Percentiles rank a stretch among this genome's conserved stretches.
phyloP scores from a whole-genome alignment of 768 basidiomycete species.

The Mycena galopus region DNA sequence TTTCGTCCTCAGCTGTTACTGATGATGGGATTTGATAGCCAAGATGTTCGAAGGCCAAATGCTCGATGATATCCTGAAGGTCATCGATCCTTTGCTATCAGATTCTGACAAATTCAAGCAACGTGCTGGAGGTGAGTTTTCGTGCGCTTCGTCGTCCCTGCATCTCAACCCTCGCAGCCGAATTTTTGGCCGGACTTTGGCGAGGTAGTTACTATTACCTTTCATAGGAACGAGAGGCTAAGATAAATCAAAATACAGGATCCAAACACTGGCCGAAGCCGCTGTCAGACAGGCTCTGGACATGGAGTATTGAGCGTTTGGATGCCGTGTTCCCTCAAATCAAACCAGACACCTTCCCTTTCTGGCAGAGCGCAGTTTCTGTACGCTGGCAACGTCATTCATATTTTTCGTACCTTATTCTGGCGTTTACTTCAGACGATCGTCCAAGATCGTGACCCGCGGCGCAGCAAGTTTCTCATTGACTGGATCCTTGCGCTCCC shows the following conservation, averaged over 20 bases:
- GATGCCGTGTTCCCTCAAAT: slow-evolving; percentile 78
- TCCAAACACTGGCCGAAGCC: slow-evolving; percentile 86
- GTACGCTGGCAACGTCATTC: slow-evolving; percentile 48
- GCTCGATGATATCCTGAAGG: slow-evolving; percentile 65
- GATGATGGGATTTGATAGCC: slow-evolving; percentile 55
- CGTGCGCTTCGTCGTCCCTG: slow-evolving; percentile 12
- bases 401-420: slow-evolving; percentile 19
- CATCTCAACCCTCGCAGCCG: slow-evolving; percentile 43
- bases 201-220: slow-evolving; percentile 65
- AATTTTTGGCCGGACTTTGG: slow-evolving; percentile 77
- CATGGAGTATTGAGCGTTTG: slow-evolving; percentile 75
- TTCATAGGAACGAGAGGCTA: neutral
- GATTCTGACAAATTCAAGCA: slow-evolving; percentile 89
- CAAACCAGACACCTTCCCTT: slow-evolving; percentile 85
- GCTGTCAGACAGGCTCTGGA: slow-evolving; percentile 71
- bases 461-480: slow-evolving; percentile 78
- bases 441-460: slow-evolving; percentile 82
- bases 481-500: slow-evolving; percentile 84
- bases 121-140: slow-evolving; percentile 76
- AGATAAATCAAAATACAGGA: slow-evolving; percentile 55
- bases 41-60: slow-evolving; percentile 72
- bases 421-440: slow-evolving; percentile 52
- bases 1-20: neutral
- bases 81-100: slow-evolving; percentile 71
- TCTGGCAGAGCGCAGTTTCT: slow-evolving; percentile 79